Evolutionary conservation across 441 rosid species (phyloP), one percentile per base, ranked within the genome.

Genomic region (Erodium moschatum): DNA sequence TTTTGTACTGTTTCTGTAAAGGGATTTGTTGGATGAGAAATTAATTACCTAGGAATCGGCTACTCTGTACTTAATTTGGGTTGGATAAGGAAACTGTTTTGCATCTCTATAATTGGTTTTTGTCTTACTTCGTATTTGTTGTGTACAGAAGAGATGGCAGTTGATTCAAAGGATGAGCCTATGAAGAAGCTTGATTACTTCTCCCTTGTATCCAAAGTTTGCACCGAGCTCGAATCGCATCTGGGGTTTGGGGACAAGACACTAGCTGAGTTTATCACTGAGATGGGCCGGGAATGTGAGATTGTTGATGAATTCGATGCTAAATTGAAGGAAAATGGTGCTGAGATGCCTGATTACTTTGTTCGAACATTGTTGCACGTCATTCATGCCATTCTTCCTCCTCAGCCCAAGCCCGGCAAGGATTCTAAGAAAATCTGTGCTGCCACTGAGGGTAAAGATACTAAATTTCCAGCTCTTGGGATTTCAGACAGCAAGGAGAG

Each of bases 181-280:
- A 70, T 89, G 3, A 78, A 77, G 79, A 82, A 81, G 67, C 69
- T 89, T 20, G 93, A 89, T 72, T 86, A 84, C 58, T 82, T 89
- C 8, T 90, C 97, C 8, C 86, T 91, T 12, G 89, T 91, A 60
- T 91, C 97, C 69, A 89, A 89, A 75, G 91, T 91, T 12, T 86
- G 96, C 71, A 80, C 87, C 35, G 96, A 89, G 70, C 74, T 91
- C 33, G 91, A 91, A 68, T 86, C 86, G 9, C 96, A 89, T 72
- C 50, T 91, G 48, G 93, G 96, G 24, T 73, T 83, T 21, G 86
- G 81, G 20, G 90, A 87, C 50, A 87, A 91, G 69, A 86, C 84
- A 13, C 67, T 89, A 58, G 93, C 92, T 6, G 92, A 87, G 64
- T 91, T 80, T 74, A 86, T 91, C 19, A 87, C 87, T 72, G 90